phyloP scores from a whole-genome alignment of 2,329 filamentous ascomycete species.

The Pyrenophora graminea region DNA sequence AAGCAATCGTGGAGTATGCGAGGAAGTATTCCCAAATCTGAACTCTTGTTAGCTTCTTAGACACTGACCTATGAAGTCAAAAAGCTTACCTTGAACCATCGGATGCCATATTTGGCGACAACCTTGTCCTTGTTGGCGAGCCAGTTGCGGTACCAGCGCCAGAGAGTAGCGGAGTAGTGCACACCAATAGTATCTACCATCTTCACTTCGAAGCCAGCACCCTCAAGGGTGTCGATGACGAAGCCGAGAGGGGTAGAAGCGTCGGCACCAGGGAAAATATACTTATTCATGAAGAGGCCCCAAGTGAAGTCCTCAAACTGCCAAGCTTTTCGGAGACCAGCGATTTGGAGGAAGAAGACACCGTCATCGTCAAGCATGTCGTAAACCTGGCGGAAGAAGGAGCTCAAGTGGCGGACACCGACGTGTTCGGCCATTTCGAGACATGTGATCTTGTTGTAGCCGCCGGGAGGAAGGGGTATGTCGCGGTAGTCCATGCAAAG shows the following conservation, averaged over 20 bases:
- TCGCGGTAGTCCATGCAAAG: slow-evolving; percentile 98
- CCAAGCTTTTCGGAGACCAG: slow-evolving; percentile 91
- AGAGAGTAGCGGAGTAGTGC: slow-evolving; percentile 94
- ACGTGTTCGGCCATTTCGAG: slow-evolving; percentile 99
- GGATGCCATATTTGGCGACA: slow-evolving; percentile 88
- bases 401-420: slow-evolving; percentile 82
- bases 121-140: slow-evolving; percentile 91
- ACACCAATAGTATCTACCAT: slow-evolving; percentile 89
- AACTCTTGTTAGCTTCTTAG: slow-evolving; percentile 11
- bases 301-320: slow-evolving; percentile 98
- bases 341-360: slow-evolving; percentile 93
- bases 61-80: background rate
- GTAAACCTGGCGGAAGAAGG: slow-evolving; percentile 83
- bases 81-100: slow-evolving; percentile 86
- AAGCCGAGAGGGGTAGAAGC: slow-evolving; percentile 91
- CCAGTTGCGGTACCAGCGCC: slow-evolving; percentile 99
- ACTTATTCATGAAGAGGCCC: slow-evolving; percentile 99
- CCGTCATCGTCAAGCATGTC: slow-evolving; percentile 97
- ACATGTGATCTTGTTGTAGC: slow-evolving; percentile 94
- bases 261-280: slow-evolving; percentile 96
- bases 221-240: slow-evolving; percentile 83
- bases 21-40: slow-evolving; percentile 93
- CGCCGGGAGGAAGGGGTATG: slow-evolving; percentile 75
- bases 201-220: slow-evolving; percentile 89
- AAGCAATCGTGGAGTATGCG: slow-evolving; percentile 80